Evolutionary conservation across 148 eudicot species (phyloP).

Genomic region (Bassia scoparia): DNA sequence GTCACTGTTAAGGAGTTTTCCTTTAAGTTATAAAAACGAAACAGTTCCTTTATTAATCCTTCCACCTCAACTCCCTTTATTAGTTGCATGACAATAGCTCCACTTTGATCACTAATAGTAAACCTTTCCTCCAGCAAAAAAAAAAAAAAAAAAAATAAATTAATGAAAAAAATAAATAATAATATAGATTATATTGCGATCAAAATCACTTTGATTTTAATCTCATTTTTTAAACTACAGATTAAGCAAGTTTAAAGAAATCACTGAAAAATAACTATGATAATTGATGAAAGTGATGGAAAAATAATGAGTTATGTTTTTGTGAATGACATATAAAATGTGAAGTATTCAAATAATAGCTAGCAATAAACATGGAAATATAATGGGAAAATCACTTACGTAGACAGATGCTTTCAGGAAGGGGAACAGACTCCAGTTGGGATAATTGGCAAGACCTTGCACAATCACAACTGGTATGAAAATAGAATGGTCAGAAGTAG

Average conservation of each 20-base stretch:
- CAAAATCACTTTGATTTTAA: background rate
- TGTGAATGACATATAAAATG: too few species aligned
- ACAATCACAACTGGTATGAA: constrained; percentile 66
- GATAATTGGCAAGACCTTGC: constrained; percentile 67
- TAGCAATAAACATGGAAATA: background rate
- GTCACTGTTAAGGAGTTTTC: too few species aligned
- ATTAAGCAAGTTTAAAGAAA: background rate
- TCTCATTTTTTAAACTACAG: background rate
- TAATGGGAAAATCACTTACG: constrained; percentile 33
- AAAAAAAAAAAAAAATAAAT: too few species aligned
- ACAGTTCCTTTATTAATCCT: too few species aligned
- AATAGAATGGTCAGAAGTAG: constrained; percentile 51
- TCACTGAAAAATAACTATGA: background rate
- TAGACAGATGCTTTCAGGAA: constrained; percentile 42
- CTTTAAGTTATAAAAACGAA: too few species aligned
- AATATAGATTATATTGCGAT: background rate
- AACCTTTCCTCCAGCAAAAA: background rate
- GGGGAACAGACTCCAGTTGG: constrained; percentile 67
- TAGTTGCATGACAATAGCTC: background rate
- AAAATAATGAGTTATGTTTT: background rate
- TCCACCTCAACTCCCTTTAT: too few species aligned
- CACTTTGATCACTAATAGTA: background rate
- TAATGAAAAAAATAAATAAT: too few species aligned
- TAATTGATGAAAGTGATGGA: background rate
- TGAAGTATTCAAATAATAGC: background rate